Evolutionary conservation across 2,329 filamentous ascomycete species (phyloP), one percentile per base, ranked within the genome.

Genomic region (Penicillium hesseltinei): DNA sequence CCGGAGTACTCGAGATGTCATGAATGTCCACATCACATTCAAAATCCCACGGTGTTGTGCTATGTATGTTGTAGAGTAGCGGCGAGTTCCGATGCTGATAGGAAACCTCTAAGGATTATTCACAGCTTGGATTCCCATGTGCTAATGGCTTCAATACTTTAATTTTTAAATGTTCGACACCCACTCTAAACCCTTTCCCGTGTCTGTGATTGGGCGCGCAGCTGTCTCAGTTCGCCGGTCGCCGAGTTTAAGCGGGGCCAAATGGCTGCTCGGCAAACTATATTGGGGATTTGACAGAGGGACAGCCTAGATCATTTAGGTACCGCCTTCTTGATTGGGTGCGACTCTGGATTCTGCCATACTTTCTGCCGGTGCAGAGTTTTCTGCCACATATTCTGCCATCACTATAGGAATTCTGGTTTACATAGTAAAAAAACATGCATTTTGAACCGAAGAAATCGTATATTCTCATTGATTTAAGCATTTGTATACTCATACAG

Each of bases 41-140:
- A 29, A 17, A 15, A 17, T 2, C 5, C 25, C 5, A 13, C 13
- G 21, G 15, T 23, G 21, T 19, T 62, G 61, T 61, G 56, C 62
- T 51, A 53, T 57, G 52, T 23, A 23, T 23, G 23, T 23, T 23
- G 23, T 56, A 58, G 58, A 62, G 8, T 8, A 31, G 23, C 54
- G 54, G 61, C 56, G 51, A 45, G 27, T 59, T 62, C 61, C 62
- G 49, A 54, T 51, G 25, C 27, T 53, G 53, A 57, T 51, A 55
- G 27, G 36, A 21, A 40, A 33, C 10, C 36, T 21, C 5, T 10
- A 3, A 2, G 2, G 2, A 62, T 66, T 64, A 66, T 54, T 66
- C 60, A 63, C 51, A 31, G 9, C 8, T 23, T 33, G 19, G 17
- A 47, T 64, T 64, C 39, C 35, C 49, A 56, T 66, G 43, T 54